Evolutionary conservation across 2,329 filamentous ascomycete genomes (phyloP).

Genomic region (Neopestalotiopsis sp.): DNA sequence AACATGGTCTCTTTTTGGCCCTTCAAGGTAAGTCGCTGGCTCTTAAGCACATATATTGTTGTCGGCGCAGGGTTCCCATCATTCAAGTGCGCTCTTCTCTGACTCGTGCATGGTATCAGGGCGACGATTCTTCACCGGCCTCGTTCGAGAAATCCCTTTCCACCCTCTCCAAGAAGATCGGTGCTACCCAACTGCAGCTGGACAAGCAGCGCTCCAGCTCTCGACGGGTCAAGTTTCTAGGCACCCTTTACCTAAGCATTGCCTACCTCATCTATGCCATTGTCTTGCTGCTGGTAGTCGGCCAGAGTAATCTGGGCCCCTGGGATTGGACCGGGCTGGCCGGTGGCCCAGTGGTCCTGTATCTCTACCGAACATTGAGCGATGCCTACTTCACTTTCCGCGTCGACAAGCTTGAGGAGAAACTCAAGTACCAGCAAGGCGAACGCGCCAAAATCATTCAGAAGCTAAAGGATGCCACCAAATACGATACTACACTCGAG

Average conservation of each 20-base stretch:
- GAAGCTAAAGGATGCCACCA: slow-evolving; percentile 92
- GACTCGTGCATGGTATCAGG: slow-evolving; percentile 51
- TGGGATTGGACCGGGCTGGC: slow-evolving; percentile 80
- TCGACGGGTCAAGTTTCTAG: slow-evolving; percentile 81
- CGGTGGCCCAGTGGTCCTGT: slow-evolving; percentile 85
- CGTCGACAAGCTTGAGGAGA: slow-evolving; percentile 70
- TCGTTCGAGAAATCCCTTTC: slow-evolving; percentile 93
- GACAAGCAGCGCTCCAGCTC: slow-evolving; percentile 75
- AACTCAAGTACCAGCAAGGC: slow-evolving; percentile 76
- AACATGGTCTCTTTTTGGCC: slow-evolving; percentile 86
- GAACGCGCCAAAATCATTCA: slow-evolving; percentile 89
- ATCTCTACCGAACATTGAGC: slow-evolving; percentile 69
- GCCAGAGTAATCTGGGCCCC: slow-evolving; percentile 77
- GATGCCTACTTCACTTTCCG: slow-evolving; percentile 81
- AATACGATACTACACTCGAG: slow-evolving; percentile 93
- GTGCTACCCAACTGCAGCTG: slow-evolving; percentile 73
- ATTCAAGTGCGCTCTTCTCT: not conserved
- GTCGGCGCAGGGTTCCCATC: no score
- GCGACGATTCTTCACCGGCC: slow-evolving; percentile 80
- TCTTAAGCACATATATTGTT: not conserved
- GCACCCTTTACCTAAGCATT: slow-evolving; percentile 89
- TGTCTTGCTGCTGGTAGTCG: slow-evolving; percentile 83
- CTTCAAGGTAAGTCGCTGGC: slow-evolving; percentile 67
- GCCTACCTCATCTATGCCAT: slow-evolving; percentile 88
- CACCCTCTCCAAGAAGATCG: slow-evolving; percentile 81